These are phyloP conservation scores for Eustoma russellianum DNA, from an alignment of 257 asterid genomes.

Conservation along the genomic window DNA sequence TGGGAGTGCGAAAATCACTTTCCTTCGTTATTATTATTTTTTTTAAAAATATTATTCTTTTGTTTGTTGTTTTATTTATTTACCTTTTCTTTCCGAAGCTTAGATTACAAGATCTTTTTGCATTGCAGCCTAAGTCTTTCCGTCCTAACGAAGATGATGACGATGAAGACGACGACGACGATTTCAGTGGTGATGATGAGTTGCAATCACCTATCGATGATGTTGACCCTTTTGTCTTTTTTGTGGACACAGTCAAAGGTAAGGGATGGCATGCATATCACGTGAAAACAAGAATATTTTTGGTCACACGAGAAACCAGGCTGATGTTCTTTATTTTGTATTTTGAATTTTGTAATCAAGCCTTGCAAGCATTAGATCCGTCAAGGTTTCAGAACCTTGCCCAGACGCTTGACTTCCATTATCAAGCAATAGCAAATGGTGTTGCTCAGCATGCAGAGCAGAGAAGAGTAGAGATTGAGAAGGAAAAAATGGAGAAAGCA, in stretches of 20 bases:
- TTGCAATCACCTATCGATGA: constrained; percentile 95
- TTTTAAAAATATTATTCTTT: no score
- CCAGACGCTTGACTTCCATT: constrained; percentile 72
- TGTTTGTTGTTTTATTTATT: neutral
- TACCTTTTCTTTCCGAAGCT: no score
- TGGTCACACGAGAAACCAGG: neutral
- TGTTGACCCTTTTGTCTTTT: constrained; percentile 84
- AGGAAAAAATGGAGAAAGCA: constrained; percentile 60
- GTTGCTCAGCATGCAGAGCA: constrained; percentile 93
- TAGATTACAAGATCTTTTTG: neutral
- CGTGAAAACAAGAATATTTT: neutral
- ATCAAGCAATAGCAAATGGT: constrained; percentile 84
- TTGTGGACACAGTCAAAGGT: constrained; percentile 88
- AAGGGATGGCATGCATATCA: constrained; percentile 2
- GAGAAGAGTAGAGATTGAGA: constrained; percentile 75
- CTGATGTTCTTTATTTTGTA: constrained; percentile 3
- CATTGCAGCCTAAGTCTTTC: constrained; percentile 79
- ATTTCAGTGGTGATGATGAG: constrained; percentile 95
- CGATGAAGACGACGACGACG: constrained; percentile 74
- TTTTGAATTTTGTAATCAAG: constrained; percentile 27
- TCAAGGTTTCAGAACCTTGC: constrained; percentile 82
- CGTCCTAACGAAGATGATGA: constrained; percentile 53
- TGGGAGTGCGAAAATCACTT: no score
- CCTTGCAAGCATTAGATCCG: constrained; percentile 74
- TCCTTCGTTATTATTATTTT: no score